Percentiles rank a stretch among this genome's conserved stretches.
These are phyloP conservation scores for Pythium dissimile DNA, from an alignment of 352 stramenopile genomes.

Conservation along the genomic window DNA sequence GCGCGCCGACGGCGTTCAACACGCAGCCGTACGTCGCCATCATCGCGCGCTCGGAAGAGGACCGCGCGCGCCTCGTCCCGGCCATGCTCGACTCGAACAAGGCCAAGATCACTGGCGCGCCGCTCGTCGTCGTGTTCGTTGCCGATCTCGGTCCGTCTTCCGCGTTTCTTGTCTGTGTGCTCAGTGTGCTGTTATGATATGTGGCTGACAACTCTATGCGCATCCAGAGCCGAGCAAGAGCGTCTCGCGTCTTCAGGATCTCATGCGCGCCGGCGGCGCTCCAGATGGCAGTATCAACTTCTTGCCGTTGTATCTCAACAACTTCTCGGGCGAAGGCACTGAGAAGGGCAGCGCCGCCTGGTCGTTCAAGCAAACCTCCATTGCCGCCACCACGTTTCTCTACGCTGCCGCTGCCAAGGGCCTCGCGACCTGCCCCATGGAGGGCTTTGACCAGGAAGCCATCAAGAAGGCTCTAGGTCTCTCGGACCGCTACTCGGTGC, in stretches of 20 bases:
- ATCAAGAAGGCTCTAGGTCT: conserved; percentile 31
- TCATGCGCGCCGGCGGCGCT: conserved; percentile 46
- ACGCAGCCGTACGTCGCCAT: conserved; percentile 39
- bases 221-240: conserved; percentile 52
- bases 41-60: conserved; percentile 21
- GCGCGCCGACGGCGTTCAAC: conserved; percentile 41
- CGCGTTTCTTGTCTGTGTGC: background rate
- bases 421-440: conserved; percentile 32
- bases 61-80: conserved; percentile 22
- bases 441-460: conserved; percentile 30
- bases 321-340: conserved; percentile 27
- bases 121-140: conserved; percentile 70
- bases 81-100: conserved; percentile 35
- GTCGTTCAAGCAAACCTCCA: conserved; percentile 38
- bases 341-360: conserved; percentile 19
- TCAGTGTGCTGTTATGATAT: background rate
- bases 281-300: conserved; percentile 27
- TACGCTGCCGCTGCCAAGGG: conserved; percentile 31
- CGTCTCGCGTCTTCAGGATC: conserved; percentile 56
- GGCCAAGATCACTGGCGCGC: conserved; percentile 50
- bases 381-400: conserved; percentile 32
- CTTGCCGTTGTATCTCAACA: conserved; percentile 20
- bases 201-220: background rate
- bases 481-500: conserved; percentile 33
- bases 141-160: conserved; percentile 39